Conservation (phyloP, 2,329 filamentous ascomycete species). For the Cladophialophora immunda region DNA sequence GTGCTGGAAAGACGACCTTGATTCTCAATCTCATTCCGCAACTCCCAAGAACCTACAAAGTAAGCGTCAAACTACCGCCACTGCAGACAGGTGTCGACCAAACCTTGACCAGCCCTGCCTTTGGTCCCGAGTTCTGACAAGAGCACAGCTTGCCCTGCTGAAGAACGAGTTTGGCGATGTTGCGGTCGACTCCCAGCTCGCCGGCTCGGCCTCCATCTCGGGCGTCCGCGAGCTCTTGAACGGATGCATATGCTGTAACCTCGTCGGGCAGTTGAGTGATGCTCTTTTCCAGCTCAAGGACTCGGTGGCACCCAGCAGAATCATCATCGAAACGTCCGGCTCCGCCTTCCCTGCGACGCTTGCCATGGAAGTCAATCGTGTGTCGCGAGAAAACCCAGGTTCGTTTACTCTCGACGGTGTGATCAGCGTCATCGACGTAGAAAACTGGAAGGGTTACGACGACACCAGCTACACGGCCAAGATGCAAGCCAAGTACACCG, state of each 20-base stretch:
- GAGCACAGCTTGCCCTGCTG: slow-evolving; percentile 80
- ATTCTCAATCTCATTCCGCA: slow-evolving; percentile 94
- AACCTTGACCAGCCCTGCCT: background rate
- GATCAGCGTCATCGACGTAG: slow-evolving; percentile 87
- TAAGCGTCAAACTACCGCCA: slow-evolving; percentile 15
- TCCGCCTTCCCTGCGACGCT: slow-evolving; percentile 88
- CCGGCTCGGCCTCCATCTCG: slow-evolving; percentile 80
- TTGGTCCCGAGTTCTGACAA: background rate
- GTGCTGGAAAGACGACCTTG: slow-evolving; percentile 94
- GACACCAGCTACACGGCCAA: slow-evolving; percentile 89
- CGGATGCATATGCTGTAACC: slow-evolving; percentile 98
- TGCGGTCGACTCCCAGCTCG: slow-evolving; percentile 91
- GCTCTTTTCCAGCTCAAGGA: slow-evolving; percentile 78
- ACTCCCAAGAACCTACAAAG: slow-evolving; percentile 77
- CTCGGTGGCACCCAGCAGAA: slow-evolving; percentile 74
- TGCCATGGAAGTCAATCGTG: slow-evolving; percentile 86
- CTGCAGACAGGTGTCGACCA: background rate
- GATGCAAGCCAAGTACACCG: slow-evolving; percentile 87
- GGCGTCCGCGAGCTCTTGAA: slow-evolving; percentile 93
- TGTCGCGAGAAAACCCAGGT: slow-evolving; percentile 68
- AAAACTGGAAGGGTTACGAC: slow-evolving; percentile 94
- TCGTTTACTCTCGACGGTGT: slow-evolving; percentile 84
- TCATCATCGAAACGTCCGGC: slow-evolving; percentile 93
- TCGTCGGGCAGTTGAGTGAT: slow-evolving; percentile 86
- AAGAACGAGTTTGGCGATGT: slow-evolving; percentile 99